phyloP scores from a whole-genome alignment of 2,329 filamentous ascomycete genomes.

The Ceratocystis ficicola region DNA sequence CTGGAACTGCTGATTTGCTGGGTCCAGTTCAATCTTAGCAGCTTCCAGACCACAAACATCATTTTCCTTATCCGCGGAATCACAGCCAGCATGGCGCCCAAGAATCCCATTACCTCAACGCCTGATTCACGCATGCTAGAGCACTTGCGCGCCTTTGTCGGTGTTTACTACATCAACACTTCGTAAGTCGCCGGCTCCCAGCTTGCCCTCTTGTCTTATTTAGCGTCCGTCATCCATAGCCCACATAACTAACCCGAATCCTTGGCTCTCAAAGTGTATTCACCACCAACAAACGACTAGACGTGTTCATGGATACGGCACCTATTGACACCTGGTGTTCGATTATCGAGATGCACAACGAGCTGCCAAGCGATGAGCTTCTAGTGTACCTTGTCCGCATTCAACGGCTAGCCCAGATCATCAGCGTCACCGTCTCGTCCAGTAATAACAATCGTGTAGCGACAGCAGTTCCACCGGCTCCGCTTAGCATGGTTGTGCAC shows the following conservation, averaged over 20 bases:
- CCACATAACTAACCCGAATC: not conserved
- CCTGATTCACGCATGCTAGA: conserved; percentile 30
- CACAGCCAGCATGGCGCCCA: conserved; percentile 26
- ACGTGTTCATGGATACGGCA: conserved; percentile 37
- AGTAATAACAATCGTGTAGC: conserved; percentile 24
- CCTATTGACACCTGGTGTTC: conserved; percentile 35
- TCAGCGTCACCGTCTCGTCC: conserved; percentile 32
- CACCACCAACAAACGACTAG: conserved; percentile 37
- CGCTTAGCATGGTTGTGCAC: conserved; percentile 34
- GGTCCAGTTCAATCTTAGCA: conserved; percentile 32
- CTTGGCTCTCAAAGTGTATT: conserved; percentile 29
- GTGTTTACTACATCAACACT: conserved; percentile 40
- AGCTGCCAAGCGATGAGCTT: conserved; percentile 35
- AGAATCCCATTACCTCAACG: conserved; percentile 23
- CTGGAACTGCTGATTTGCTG: conserved; percentile 37
- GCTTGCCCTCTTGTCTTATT: not conserved
- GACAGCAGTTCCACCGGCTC: conserved; percentile 25
- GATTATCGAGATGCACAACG: conserved; percentile 33
- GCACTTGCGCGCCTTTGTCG: conserved; percentile 37
- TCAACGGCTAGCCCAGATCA: conserved; percentile 39
- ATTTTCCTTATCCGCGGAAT: conserved; percentile 34
- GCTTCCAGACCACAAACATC: conserved; percentile 39
- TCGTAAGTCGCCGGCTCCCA: conserved; percentile 30
- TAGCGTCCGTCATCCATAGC: not conserved
- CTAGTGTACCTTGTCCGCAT: conserved; percentile 37